phyloP scores from a whole-genome alignment of 164 flowering plant genomes.

The Magnolia changhungtana region DNA sequence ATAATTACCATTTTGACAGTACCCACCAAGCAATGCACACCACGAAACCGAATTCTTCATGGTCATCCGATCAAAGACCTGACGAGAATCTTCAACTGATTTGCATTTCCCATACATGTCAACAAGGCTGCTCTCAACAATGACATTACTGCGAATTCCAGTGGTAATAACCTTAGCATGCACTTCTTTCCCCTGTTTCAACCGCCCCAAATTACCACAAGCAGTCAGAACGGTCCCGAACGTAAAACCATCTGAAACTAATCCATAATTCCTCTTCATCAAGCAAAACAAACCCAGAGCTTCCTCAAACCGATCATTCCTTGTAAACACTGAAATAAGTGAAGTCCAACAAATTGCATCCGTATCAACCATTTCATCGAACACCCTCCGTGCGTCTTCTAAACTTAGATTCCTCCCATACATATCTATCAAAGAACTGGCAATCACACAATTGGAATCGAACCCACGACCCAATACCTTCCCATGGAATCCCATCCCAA shows the following conservation, averaged over 20 bases:
- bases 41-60: conserved; percentile 66
- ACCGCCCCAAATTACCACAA: conserved; percentile 66
- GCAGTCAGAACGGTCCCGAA: conserved; percentile 72
- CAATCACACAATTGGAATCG: conserved; percentile 47
- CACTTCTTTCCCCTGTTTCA: conserved; percentile 71
- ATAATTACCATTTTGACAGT: conserved; percentile 63
- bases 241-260: conserved; percentile 52
- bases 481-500: conserved; percentile 63
- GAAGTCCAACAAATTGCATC: conserved; percentile 80
- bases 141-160: conserved; percentile 56
- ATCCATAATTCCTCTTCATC: conserved; percentile 42
- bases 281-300: conserved; percentile 47
- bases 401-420: conserved; percentile 52
- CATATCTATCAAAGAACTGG: conserved; percentile 66
- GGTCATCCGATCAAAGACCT: conserved; percentile 65
- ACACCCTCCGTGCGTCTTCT: conserved; percentile 44
- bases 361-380: conserved; percentile 62
- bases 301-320: conserved; percentile 57
- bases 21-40: conserved; percentile 73
- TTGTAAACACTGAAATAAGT: conserved; percentile 53
- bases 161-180: conserved; percentile 50
- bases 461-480: conserved; percentile 52
- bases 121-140: conserved; percentile 76
- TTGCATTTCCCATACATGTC: conserved; percentile 95
- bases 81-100: conserved; percentile 35